phyloP scores from a whole-genome alignment of 768 basidiomycete genomes.

The Phylloporus arenicola region DNA sequence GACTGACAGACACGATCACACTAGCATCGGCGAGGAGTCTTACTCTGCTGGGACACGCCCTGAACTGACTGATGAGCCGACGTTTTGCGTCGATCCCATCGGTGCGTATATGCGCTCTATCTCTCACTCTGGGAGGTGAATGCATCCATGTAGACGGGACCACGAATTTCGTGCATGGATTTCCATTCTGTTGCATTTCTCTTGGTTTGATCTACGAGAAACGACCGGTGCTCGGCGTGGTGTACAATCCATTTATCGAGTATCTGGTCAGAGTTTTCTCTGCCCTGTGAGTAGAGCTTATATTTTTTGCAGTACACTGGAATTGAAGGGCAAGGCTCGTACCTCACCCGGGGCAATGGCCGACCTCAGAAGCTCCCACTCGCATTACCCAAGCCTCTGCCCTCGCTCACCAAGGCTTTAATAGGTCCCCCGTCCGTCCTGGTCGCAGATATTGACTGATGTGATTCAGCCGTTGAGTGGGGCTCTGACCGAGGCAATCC shows the following conservation, averaged over 20 bases:
- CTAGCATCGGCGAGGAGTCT: constrained; percentile 91
- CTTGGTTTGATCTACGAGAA: constrained; percentile 83
- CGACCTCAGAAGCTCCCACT: constrained; percentile 61
- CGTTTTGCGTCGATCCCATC: constrained; percentile 95
- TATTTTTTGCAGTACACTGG: constrained; percentile 58
- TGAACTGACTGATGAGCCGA: constrained; percentile 79
- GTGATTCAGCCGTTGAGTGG: constrained; percentile 70
- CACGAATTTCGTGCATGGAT: constrained; percentile 82
- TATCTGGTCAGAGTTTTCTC: constrained; percentile 48
- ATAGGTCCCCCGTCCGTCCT: constrained; percentile 40
- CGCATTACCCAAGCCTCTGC: constrained; percentile 53
- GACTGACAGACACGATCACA: neutral
- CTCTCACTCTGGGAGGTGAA: neutral
- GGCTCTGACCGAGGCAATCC: constrained; percentile 66
- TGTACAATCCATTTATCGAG: constrained; percentile 89
- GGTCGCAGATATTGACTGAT: constrained; percentile 7
- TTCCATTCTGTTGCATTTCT: constrained; percentile 87
- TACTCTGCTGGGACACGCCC: constrained; percentile 69
- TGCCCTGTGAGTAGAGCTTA: neutral
- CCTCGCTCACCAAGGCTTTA: constrained; percentile 64
- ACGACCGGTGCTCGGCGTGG: constrained; percentile 81
- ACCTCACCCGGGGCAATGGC: constrained; percentile 48
- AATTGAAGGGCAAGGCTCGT: constrained; percentile 74
- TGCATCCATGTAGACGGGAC: constrained; percentile 59
- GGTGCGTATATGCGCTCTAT: constrained; percentile 40